Evolutionary conservation across 2,329 filamentous ascomycete species (phyloP).

Genomic region (Thelonectria rubi): DNA sequence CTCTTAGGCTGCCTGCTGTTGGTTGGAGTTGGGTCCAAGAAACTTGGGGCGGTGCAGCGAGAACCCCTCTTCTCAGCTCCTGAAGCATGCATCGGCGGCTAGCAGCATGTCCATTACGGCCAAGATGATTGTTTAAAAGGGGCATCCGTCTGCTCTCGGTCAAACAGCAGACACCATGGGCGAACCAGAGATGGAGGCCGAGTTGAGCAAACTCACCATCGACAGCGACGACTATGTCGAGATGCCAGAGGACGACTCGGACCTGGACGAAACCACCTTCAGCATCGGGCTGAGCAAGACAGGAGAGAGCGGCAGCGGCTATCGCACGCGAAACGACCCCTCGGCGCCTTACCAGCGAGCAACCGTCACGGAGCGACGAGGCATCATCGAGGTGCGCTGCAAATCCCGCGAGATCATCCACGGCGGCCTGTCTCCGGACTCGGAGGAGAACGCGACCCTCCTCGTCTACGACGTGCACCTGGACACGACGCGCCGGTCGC

Average conservation of each 20-base stretch:
- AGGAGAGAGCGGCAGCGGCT: constrained; percentile 31
- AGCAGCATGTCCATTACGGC: too few species aligned
- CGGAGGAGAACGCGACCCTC: constrained; percentile 10
- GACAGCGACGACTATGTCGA: neutral
- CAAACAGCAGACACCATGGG: neutral
- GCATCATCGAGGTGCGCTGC: constrained; percentile 10
- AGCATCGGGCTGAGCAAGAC: constrained; percentile 31
- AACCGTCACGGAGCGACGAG: constrained; percentile 13
- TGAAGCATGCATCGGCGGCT: too few species aligned
- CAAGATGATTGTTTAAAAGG: too few species aligned
- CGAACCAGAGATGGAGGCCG: neutral
- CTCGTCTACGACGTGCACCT: constrained; percentile 15
- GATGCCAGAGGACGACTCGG: constrained; percentile 18
- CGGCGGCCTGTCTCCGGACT: constrained; percentile 6
- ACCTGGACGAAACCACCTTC: constrained; percentile 30
- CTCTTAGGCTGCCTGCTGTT: too few species aligned
- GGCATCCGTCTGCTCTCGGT: too few species aligned
- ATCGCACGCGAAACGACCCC: constrained; percentile 37
- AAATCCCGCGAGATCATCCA: constrained; percentile 21
- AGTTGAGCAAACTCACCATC: neutral
- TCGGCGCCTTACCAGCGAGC: constrained; percentile 33
- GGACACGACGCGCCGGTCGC: constrained; percentile 11
- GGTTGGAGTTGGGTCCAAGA: too few species aligned
- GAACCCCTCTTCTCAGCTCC: too few species aligned
- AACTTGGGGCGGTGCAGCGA: too few species aligned